These are phyloP conservation scores for Umbelopsis vinacea DNA, from an alignment of 192 early-diverging fungal genomes.

Conservation along the genomic window DNA sequence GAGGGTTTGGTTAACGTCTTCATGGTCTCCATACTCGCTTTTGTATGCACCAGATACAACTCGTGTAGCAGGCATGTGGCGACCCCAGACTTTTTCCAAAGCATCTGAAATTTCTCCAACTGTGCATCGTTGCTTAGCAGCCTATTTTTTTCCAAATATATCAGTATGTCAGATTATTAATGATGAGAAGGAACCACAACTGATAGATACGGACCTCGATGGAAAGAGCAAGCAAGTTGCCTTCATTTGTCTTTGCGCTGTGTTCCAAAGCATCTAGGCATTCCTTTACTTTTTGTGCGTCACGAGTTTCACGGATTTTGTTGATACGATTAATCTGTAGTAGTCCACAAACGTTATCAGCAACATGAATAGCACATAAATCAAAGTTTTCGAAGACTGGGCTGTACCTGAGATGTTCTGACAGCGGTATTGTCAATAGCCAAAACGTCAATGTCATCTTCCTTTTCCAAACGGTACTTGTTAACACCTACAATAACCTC, in stretches of 20 bases:
- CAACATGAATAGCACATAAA: neutral
- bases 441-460: slow-evolving; percentile 69
- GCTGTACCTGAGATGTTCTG: slow-evolving; percentile 49
- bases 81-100: slow-evolving; percentile 81
- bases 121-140: slow-evolving; percentile 76
- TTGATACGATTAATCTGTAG: slow-evolving; percentile 67
- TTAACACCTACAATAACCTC: slow-evolving; percentile 90
- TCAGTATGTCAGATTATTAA: neutral
- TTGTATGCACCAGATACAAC: slow-evolving; percentile 89
- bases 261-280: slow-evolving; percentile 70
- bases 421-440: slow-evolving; percentile 85
- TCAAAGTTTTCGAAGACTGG: too few species aligned
- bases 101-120: slow-evolving; percentile 87
- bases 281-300: slow-evolving; percentile 53
- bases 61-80: slow-evolving; percentile 79
- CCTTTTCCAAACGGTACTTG: slow-evolving; percentile 78
- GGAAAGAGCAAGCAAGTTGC: slow-evolving; percentile 76
- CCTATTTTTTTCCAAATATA: slow-evolving; percentile 41
- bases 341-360: neutral
- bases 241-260: slow-evolving; percentile 64
- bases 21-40: slow-evolving; percentile 71
- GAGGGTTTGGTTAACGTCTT: slow-evolving; percentile 69
- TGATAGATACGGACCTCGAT: slow-evolving; percentile 54
- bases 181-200: neutral
- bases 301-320: slow-evolving; percentile 55